Percentiles rank a stretch among this genome's conserved stretches.
Conservation (phyloP, 352 stramenopile species). For the Phytophthora capsici region DNA sequence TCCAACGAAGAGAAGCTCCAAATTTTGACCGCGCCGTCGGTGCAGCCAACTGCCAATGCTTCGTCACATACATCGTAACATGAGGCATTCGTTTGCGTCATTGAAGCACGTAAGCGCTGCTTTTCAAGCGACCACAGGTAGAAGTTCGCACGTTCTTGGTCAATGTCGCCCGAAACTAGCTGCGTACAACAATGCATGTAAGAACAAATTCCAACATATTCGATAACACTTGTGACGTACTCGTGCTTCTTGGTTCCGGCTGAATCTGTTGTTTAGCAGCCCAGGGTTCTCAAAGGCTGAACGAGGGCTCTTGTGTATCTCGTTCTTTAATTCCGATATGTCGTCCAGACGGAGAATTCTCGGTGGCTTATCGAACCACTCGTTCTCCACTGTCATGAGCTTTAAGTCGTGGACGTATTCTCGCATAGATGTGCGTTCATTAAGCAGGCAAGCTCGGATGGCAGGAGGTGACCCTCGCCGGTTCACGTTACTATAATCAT, state of each 20-base stretch:
- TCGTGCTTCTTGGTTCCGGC: slow-evolving; percentile 61
- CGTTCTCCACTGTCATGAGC: slow-evolving; percentile 72
- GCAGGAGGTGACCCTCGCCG: slow-evolving; percentile 81
- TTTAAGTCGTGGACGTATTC: slow-evolving; percentile 89
- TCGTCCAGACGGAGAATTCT: slow-evolving; percentile 50
- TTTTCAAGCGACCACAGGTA: slow-evolving; percentile 88
- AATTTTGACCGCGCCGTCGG: slow-evolving; percentile 80
- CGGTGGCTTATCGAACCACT: slow-evolving; percentile 67
- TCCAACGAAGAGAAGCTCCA: slow-evolving; percentile 83
- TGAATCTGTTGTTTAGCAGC: slow-evolving; percentile 71
- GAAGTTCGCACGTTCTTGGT: slow-evolving; percentile 79
- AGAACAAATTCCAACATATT: background rate
- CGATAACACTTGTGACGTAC: slow-evolving; percentile 43
- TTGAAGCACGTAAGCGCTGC: slow-evolving; percentile 64
- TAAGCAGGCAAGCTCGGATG: slow-evolving; percentile 83
- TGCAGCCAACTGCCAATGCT: slow-evolving; percentile 76
- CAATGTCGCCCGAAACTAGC: slow-evolving; percentile 78
- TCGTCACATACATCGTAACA: slow-evolving; percentile 87
- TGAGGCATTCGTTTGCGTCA: slow-evolving; percentile 67
- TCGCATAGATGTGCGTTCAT: slow-evolving; percentile 85
- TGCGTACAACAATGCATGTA: slow-evolving; percentile 28
- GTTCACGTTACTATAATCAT: slow-evolving; percentile 78
- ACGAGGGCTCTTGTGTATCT: slow-evolving; percentile 54
- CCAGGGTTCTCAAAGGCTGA: slow-evolving; percentile 71
- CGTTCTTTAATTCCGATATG: slow-evolving; percentile 62